Evolutionary conservation across 176 grass and related monocot genomes (phyloP), one percentile per base, ranked within the genome.

Genomic region (Triticum timopheevii): DNA sequence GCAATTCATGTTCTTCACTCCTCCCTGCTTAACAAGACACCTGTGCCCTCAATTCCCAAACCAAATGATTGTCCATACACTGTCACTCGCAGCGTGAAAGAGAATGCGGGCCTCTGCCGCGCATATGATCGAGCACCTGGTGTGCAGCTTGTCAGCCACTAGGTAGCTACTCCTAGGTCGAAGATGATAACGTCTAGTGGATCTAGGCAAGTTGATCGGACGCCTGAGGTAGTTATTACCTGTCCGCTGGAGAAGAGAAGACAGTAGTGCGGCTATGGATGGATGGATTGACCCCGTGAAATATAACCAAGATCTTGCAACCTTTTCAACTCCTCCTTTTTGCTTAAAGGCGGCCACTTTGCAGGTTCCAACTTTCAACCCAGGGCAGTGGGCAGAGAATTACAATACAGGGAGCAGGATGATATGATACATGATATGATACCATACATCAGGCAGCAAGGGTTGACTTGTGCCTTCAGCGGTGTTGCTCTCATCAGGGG

Each of bases 281-380:
- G 17, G 33, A 80, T 81, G 72, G 62, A 45, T 81, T 70, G 77
- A 63, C 27, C 33, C 66, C 66, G 66, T 49, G 10, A 16, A 64
- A 88, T 79, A 81, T 84, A 84, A 63, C 64, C 39, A 79, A 65
- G 25, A 84, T 84, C 39, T 30, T 42, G 35, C 71, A 23, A 7
- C 82, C 13, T 84, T 84, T 72, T 58, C 33, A 40, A 36, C 25
- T 40, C 34, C 50, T 61, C 9, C 42, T 72, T 83, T 61, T 73
- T 80, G 31, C 44, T 24, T 74, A 27, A 85, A 84, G 83, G 42
- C 33, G 36, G 17, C 7, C n/a, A 27, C 76, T 81, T 85, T 85
- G 59, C 69, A 68, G 56, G 69, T 89, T 56, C 85, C 82, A 68
- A 85, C 68, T 83, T 24, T 63, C 61, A 63, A 25, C 61, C n/a